Base-by-base conservation (phyloP, 2,329 filamentous ascomycete species). In the Pseudocercospora vitis region DNA sequence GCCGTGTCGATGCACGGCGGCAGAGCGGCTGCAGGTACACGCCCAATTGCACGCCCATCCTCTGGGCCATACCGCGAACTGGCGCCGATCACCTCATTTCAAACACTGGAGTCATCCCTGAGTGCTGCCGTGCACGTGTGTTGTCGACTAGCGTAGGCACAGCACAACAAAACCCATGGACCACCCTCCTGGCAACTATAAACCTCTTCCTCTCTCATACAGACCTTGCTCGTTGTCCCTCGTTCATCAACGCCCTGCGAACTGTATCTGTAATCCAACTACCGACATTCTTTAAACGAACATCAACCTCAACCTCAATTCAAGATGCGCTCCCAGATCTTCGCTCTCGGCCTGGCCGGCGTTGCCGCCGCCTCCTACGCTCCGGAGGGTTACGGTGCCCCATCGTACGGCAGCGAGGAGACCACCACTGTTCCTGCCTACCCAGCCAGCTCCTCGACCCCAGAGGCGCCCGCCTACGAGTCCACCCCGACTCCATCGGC, bases 301-400 rank as follows among this genome's bases (percentile, higher is more conserved):
- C 39, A 23, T 29, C 35, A 52, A 50, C 33, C 40, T 31, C 26
- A 44, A 52, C 31, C 19, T 47, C n/a, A n/a, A n/a, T n/a, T 47
- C 51, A 60, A 60, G 37, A 80, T 80, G 77, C 76, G 75, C 73
- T 63, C 59, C 57, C 48, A 53, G 16, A 53, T 57, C 50, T 50
- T 63, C 49, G 59, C 61, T 52, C 45, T 53, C 56, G 71, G 70
- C 63, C 63, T 76, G 53, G 74, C 71, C 53, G 62, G 56, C 60
- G 70, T 70, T 62, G 73, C 68, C 60, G 42, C 70, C 55, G 71
- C 71, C 64, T 63, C 74, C 55, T 73, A 69, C 62, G 49, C 49
- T 9, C 49, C 49, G 14, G 28, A 42, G 46, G 16, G 31, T 19
- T 56, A 52, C 44, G 45, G 31, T 26, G 44, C n/a, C 21, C n/a